These are phyloP conservation scores for Parastagonospora nodorum DNA, from an alignment of 2,329 filamentous ascomycete species.

Conservation along the genomic window DNA sequence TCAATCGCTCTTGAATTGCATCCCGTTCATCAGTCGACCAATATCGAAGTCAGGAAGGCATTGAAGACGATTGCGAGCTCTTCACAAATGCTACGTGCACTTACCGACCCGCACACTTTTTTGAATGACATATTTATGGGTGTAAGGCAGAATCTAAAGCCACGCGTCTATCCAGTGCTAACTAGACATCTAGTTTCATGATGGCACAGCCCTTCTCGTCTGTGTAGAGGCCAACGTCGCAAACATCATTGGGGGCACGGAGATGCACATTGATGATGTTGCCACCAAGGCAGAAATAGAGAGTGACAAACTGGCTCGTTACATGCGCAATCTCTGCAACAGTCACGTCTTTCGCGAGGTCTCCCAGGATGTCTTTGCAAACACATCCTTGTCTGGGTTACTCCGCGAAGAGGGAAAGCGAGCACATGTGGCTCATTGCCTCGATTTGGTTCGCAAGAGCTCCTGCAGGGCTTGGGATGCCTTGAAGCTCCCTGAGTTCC, in stretches of 20 bases:
- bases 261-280: conserved; percentile 6
- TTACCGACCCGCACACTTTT: conserved; percentile 2
- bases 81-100: background rate
- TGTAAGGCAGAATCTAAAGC: background rate
- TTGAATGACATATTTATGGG: conserved; percentile 2
- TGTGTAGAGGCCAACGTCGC: conserved; percentile 3
- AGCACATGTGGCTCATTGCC: conserved; percentile 3
- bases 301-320: conserved; percentile 4
- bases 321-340: conserved; percentile 6
- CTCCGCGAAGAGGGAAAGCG: conserved; percentile 1
- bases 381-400: conserved; percentile 2
- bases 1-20: background rate
- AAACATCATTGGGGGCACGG: conserved; percentile 1
- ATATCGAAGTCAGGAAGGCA: conserved; percentile 1
- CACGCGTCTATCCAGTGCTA: background rate
- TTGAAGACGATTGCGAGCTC: conserved; percentile 1
- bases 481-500: conserved; percentile 1
- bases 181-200: conserved; percentile 4
- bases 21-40: background rate
- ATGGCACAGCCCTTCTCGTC: conserved; percentile 5
- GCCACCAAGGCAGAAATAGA: conserved; percentile 1
- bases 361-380: conserved; percentile 3
- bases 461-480: conserved; percentile 3
- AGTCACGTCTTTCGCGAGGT: conserved; percentile 4
- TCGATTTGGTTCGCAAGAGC: conserved; percentile 2